Base-by-base conservation (phyloP, 2,329 filamentous ascomycete species). In the Colletotrichum echinochloae region DNA sequence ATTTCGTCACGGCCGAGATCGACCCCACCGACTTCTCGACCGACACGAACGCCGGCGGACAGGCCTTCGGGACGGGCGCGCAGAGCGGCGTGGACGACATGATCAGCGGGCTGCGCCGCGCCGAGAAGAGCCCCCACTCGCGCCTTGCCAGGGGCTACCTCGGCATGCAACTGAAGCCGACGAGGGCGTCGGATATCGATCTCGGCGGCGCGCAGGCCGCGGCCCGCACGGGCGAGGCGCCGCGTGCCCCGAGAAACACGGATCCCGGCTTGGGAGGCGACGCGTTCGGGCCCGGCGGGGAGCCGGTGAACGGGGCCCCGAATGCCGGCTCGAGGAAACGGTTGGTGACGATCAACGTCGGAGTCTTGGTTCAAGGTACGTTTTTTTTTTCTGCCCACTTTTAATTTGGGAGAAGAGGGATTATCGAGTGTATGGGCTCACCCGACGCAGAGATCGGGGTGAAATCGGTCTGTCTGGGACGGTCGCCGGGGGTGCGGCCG, bases 1-100 rank as follows among this genome's bases (percentile, higher is more conserved):
- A 92, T 23, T 90, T 87, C 65, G 83, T 92, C 1, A 86, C 87
- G 57, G 86, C 87, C 11, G 85, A 91, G 59, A 79, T 92, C 28
- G 84, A 87, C 56, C 74, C 83, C 0, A 75, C 76, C 4, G 80
- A 82, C 2, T 84, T 88, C 64, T 49, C 69, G 4, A 41, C 48
- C 11, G 67, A 57, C 2, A 44, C 57, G n/a, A 33, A 16, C 8
- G 6, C 35, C 1, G 66, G 52, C 3, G 11, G 55, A 5, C 48
- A 16, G 14, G 33, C 20, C 3, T 1, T 54, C 3, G n/a, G 63
- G 18, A 18, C 52, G 30, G 49, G n/a, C 20, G 28, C 44, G 26
- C 28, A 48, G 16, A 65, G 33, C 20, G 59, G 26, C 12, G 57
- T 35, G 30, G n/a, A 46, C 30, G 44, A 60, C 20, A 49, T 60